Percentiles rank a stretch among this genome's conserved stretches.
Conservation (phyloP, 371 early-diverging fungal species). For the Homolaphlyctis polyrhiza region DNA sequence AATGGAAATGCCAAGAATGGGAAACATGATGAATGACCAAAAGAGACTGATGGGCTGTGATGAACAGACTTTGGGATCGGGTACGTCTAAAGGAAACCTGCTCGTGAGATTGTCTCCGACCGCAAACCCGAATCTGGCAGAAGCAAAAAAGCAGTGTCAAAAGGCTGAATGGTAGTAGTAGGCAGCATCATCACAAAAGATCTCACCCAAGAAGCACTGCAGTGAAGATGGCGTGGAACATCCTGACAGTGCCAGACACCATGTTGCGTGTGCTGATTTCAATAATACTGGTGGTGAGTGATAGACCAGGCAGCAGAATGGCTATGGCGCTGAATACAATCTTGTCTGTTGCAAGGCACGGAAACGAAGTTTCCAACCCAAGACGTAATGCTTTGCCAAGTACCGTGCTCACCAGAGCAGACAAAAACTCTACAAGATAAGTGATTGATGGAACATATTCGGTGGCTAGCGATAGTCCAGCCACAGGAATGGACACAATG, state of each 20-base stretch:
- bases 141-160: no score
- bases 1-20: conserved; percentile 17
- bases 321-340: conserved; percentile 60
- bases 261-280: conserved; percentile 79
- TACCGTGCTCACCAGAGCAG: conserved; percentile 13
- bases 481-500: conserved; percentile 22
- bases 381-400: conserved; percentile 31
- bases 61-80: conserved; percentile 7
- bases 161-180: not conserved
- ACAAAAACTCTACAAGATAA: conserved; percentile 31
- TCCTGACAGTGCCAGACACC: conserved; percentile 72
- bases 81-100: not conserved
- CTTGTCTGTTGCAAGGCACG: conserved; percentile 48
- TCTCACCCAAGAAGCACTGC: conserved; percentile 44
- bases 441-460: conserved; percentile 17
- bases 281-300: conserved; percentile 66
- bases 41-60: conserved; percentile 1
- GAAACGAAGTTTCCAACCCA: not conserved
- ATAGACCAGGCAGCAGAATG: conserved; percentile 55
- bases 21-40: conserved; percentile 24
- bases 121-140: conserved; percentile 8
- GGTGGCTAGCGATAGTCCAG: conserved; percentile 16
- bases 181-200: not conserved
- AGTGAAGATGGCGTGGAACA: conserved; percentile 74
- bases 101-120: not conserved